phyloP scores from a whole-genome alignment of 129 eudicot species.

The Helichrysum umbraculigerum region DNA sequence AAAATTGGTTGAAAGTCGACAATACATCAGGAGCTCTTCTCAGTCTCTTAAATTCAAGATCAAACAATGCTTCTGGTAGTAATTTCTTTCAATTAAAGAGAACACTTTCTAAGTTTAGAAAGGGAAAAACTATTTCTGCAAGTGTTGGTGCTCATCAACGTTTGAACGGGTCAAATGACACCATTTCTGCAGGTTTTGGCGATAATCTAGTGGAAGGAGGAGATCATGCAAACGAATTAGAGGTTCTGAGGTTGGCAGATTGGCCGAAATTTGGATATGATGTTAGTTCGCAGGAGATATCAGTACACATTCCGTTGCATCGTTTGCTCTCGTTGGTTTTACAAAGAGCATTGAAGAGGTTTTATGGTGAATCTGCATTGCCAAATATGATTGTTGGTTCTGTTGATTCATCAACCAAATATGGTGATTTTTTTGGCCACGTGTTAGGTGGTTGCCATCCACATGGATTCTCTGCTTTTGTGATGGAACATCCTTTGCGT shows the following conservation, averaged over 20 bases:
- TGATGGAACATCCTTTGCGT: constrained; percentile 95
- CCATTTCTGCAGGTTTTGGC: constrained; percentile 38
- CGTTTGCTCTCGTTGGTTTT: constrained; percentile 74
- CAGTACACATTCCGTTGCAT: constrained; percentile 89
- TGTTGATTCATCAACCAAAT: constrained; percentile 35
- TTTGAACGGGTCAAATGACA: constrained; percentile 41
- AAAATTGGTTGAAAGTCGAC: constrained; percentile 67
- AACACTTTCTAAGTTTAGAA: constrained; percentile 60
- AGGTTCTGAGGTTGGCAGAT: constrained; percentile 74
- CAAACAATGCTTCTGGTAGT: constrained; percentile 45
- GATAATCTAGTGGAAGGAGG: constrained; percentile 52
- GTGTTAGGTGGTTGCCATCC: constrained; percentile 85
- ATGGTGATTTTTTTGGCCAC: constrained; percentile 64
- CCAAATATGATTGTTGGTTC: neutral
- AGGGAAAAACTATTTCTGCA: constrained; percentile 43
- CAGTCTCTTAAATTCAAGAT: constrained; percentile 41
- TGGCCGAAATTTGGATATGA: constrained; percentile 88
- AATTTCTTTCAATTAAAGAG: constrained; percentile 66
- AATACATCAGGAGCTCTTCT: constrained; percentile 47
- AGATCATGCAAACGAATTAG: constrained; percentile 54
- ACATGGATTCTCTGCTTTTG: constrained; percentile 76
- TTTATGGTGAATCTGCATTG: constrained; percentile 53
- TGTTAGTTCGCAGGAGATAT: constrained; percentile 86
- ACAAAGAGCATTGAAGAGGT: constrained; percentile 66
- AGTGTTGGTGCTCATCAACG: constrained; percentile 41